Evolutionary conservation across 2,329 filamentous ascomycete genomes (phyloP), one percentile per base, ranked within the genome.

Genomic region (Fusarium avenaceum): DNA sequence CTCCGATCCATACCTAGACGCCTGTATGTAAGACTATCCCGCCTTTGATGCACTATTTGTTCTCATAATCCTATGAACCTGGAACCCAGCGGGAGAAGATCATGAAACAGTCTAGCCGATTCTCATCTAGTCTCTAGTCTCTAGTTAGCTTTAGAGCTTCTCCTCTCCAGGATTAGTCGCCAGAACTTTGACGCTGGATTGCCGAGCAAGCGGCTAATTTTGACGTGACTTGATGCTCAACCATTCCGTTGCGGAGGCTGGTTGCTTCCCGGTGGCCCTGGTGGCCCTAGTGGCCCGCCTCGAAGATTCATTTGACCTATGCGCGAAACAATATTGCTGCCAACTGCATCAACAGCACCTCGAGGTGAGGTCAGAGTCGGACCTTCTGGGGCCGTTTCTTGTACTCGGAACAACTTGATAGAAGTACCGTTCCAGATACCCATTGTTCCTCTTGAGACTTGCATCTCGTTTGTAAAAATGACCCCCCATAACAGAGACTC

Each of bases 401-500:
- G 93, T 4, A 97, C 94, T 49, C 89, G 90, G 81, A 99, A 99
- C 15, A 99, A 83, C 76, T 91, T 92, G 77, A 99, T 93, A 3
- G 85, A 84, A 1, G 96, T 98, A 35, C 93, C 92, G 75, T 95
- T 97, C 95, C 96, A 99, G 3, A 97, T 90, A 9, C 96, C 95
- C 32, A 94, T 92, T 3, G 92, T 94, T 30, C 94, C 94, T 76
- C 91, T 94, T 1, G 91, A 88, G 28, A 95, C 88, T 59, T 94
- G 89, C 89, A 97, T 93, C 81, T 99, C 96, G 73, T 90, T 90
- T 28, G 92, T 90, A 77, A 97, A 98, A 53, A 97, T 89, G 72
- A 97, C 92, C 17, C 93, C 90, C 96, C 96, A 99, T 11, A 99
- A 84, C 14, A 98, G 84, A 7, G 93, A 95, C 79, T 97, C 93